A percentile compares a stretch with the other conserved stretches of the same genome.
Conservation (phyloP, 495 filamentous ascomycete species). For the Echria macrotheca region DNA sequence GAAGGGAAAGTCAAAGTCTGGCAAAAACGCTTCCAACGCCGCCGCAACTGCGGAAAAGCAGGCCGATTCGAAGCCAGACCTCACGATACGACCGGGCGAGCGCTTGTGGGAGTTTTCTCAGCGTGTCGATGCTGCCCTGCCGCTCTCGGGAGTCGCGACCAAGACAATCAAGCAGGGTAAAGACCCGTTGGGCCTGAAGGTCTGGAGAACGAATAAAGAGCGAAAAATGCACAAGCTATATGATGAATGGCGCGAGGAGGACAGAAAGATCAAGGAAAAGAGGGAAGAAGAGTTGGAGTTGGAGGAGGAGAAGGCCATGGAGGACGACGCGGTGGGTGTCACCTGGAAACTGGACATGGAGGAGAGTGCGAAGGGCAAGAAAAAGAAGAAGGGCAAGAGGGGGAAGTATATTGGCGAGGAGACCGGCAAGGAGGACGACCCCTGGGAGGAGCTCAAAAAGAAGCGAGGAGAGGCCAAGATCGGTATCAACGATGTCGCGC, state of each 20-base stretch:
- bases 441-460: slow-evolving; percentile 69
- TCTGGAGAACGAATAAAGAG: slow-evolving; percentile 68
- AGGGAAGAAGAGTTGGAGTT: slow-evolving; percentile 55
- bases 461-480: slow-evolving; percentile 54
- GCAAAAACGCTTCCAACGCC: slow-evolving; percentile 8
- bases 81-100: slow-evolving; percentile 77
- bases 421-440: slow-evolving; percentile 53
- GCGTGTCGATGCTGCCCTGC: slow-evolving; percentile 80
- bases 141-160: slow-evolving; percentile 58
- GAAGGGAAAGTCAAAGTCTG: slow-evolving; percentile 45
- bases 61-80: slow-evolving; percentile 12
- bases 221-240: slow-evolving; percentile 77
- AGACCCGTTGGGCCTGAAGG: slow-evolving; percentile 51
- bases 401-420: slow-evolving; percentile 36
- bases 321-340: slow-evolving; percentile 50
- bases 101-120: slow-evolving; percentile 73
- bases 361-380: slow-evolving; percentile 22
- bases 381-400: slow-evolving; percentile 53
- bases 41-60: slow-evolving; percentile 6
- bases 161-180: slow-evolving; percentile 43
- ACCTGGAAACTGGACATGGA: slow-evolving; percentile 49
- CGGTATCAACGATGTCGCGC: slow-evolving; percentile 69
- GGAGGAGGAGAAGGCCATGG: slow-evolving; percentile 61
- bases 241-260: slow-evolving; percentile 70
- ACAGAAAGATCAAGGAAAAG: slow-evolving; percentile 49